Base-by-base conservation (phyloP, 176 grass and related monocot species). In the Puccinellia tenuiflora region DNA sequence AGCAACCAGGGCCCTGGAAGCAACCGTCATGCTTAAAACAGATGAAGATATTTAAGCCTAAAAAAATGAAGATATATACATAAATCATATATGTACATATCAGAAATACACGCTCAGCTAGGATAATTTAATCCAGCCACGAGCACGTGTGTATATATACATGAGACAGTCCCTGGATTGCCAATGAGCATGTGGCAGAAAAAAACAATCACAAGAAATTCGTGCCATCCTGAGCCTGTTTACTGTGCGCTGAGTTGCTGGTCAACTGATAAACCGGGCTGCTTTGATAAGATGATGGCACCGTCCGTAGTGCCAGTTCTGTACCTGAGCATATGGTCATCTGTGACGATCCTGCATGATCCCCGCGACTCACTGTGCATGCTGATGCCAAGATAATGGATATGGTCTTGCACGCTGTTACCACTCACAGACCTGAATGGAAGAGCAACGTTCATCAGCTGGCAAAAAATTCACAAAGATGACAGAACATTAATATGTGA, bases 371-470 rank as follows among this genome's bases (percentile, higher is more conserved):
- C 90, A 0, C 83, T 72, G 38, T 95, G 90, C 87, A 92, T 90
- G 82, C 81, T 88, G 81, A 90, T 75, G 47, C 85, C 89, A 69
- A 91, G 72, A 72, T 94, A 97, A 25, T 81, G 16, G 64, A 94
- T 14, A 89, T 97, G 91, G 69, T 97, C 94, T 45, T 79, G 78
- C 59, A 94, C 84, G 29, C 94, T 94, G 82, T 86, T 94, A 82
- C 91, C 91, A 46, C 68, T 88, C 25, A 92, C 94, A 64, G 94
- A 97, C 85, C 91, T 97, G 57, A 38, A 28, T 52, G 79, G 10
- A 43, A 79, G 16, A 43, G 73, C 31, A 73, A 67, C 48, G 25
- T 72, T 46, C 29, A 79, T 29, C 7, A 64, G 14, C 31, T 76
- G 16, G 50, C 1, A 62, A 51, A 46, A 22, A 48, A 2, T 42